Evolutionary conservation across 306 rosid genomes (phyloP).

Genomic region (Leucaena leucocephala): DNA sequence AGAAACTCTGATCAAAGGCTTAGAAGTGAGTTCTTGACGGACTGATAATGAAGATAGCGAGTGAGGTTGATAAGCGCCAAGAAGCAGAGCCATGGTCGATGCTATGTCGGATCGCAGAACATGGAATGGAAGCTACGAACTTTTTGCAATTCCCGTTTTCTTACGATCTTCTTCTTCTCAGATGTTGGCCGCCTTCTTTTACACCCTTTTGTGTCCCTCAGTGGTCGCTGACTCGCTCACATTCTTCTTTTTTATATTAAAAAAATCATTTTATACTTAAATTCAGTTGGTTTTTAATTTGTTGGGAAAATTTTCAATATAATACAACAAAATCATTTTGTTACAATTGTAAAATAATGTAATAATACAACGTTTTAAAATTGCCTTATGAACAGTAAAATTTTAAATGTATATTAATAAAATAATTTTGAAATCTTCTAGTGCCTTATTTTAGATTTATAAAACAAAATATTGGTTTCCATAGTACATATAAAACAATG

Average conservation of each 20-base stretch:
- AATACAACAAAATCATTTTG: too few relatives aligned
- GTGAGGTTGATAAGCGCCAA: constrained; percentile 43
- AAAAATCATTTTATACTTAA: too few relatives aligned
- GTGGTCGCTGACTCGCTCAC: background rate
- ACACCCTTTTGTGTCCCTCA: background rate
- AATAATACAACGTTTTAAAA: too few relatives aligned
- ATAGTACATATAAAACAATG: background rate
- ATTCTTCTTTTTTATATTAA: too few relatives aligned
- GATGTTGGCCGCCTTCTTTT: background rate
- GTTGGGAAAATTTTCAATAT: too few relatives aligned
- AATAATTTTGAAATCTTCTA: too few relatives aligned
- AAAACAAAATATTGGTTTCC: background rate
- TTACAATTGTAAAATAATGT: too few relatives aligned
- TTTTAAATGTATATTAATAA: too few relatives aligned
- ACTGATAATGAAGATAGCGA: constrained; percentile 29
- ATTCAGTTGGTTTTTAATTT: too few relatives aligned
- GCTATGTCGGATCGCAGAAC: background rate
- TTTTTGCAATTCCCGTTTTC: background rate
- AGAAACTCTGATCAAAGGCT: constrained; percentile 19
- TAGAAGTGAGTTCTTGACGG: constrained; percentile 29
- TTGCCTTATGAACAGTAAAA: too few relatives aligned
- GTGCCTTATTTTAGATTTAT: too few relatives aligned
- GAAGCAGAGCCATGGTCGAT: constrained; percentile 56
- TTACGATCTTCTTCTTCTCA: too few relatives aligned
- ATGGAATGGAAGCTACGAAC: constrained; percentile 33